These are phyloP conservation scores for Claviceps purpurea DNA, from an alignment of 2,329 filamentous ascomycete species.

Conservation along the genomic window DNA sequence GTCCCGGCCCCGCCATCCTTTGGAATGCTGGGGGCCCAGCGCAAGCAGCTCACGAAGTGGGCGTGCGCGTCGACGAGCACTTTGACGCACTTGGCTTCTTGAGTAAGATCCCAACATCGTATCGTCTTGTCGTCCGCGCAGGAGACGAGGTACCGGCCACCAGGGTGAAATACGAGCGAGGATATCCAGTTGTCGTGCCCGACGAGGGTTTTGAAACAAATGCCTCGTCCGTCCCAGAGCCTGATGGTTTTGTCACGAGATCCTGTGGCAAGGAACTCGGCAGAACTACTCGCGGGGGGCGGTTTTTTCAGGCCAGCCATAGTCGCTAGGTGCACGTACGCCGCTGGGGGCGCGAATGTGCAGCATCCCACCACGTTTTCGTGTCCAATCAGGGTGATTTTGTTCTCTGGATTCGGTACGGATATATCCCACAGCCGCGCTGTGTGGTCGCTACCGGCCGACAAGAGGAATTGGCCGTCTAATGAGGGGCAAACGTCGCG, in stretches of 20 bases:
- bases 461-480: conserved; percentile 71
- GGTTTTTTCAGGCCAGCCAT: conserved; percentile 75
- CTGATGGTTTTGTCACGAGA: conserved; percentile 83
- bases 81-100: conserved; percentile 85
- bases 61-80: conserved; percentile 62
- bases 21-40: conserved; percentile 60
- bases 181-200: conserved; percentile 95
- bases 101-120: conserved; percentile 83
- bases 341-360: conserved; percentile 64
- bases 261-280: conserved; percentile 83
- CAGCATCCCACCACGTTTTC: conserved; percentile 80
- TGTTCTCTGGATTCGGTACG: conserved; percentile 49
- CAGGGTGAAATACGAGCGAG: conserved; percentile 75
- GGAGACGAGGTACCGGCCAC: conserved; percentile 78
- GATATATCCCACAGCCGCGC: conserved; percentile 74
- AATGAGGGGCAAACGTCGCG: conserved; percentile 71
- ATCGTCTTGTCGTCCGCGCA: conserved; percentile 85
- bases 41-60: conserved; percentile 74
- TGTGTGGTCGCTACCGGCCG: conserved; percentile 68
- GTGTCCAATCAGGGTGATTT: conserved; percentile 68
- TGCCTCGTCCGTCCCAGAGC: conserved; percentile 77
- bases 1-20: conserved; percentile 6
- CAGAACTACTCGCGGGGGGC: conserved; percentile 57
- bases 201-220: conserved; percentile 66
- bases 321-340: conserved; percentile 63